Conservation (phyloP, 805 yeast species). For the Lipomyces orientalis region DNA sequence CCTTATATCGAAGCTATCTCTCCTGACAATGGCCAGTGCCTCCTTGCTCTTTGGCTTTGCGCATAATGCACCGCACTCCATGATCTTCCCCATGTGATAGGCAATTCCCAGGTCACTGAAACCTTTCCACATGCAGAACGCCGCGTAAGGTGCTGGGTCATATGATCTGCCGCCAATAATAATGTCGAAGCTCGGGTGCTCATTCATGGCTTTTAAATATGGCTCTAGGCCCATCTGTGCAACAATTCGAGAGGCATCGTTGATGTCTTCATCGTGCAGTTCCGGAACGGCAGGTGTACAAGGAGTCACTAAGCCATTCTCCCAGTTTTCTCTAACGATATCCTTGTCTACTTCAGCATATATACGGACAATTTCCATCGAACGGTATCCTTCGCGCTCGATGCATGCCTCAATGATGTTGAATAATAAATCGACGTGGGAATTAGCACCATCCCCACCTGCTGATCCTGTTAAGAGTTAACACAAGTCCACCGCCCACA, state of each 20-base stretch:
- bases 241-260: conserved; percentile 5
- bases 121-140: conserved; percentile 11
- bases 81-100: conserved; percentile 20
- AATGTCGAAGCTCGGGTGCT: conserved; percentile 19
- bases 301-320: background rate
- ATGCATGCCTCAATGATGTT: conserved; percentile 1
- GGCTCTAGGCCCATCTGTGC: conserved; percentile 25
- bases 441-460: conserved; percentile 6
- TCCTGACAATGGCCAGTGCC: background rate
- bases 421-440: conserved; percentile 2
- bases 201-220: conserved; percentile 15
- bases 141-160: conserved; percentile 23
- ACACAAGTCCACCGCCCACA: background rate
- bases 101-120: conserved; percentile 4
- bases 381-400: background rate
- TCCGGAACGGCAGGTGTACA: background rate
- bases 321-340: background rate
- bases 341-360: conserved; percentile 3
- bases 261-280: background rate
- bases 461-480: conserved; percentile 10
- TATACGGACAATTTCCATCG: background rate
- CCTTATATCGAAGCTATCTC: background rate
- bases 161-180: conserved; percentile 23
- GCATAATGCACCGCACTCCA: conserved; percentile 22
- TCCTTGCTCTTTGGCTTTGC: conserved; percentile 2